phyloP scores from a whole-genome alignment of 1,284 basidiomycete genomes.

The Moesziomyces sp. region DNA sequence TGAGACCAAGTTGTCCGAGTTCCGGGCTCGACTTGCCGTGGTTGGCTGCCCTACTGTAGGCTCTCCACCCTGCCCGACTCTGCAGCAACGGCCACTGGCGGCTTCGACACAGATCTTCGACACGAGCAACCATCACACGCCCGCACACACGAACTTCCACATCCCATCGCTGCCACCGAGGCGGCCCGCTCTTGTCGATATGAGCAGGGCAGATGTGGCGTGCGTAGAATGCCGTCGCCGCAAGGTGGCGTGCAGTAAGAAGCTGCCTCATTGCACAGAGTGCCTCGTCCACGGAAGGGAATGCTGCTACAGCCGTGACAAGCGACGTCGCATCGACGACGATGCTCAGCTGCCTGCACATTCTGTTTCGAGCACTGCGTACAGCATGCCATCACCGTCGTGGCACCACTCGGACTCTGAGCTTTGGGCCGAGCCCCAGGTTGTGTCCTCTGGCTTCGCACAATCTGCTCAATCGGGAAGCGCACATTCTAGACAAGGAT shows the following conservation, averaged over 20 bases:
- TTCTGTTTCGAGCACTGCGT: too few relatives aligned
- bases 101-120: too few relatives aligned
- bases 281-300: constrained; percentile 5
- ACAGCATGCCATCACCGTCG: not conserved
- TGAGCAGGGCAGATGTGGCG: constrained; percentile 5
- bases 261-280: constrained; percentile 15
- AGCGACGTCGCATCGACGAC: constrained; percentile 1
- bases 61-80: too few relatives aligned
- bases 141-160: too few relatives aligned
- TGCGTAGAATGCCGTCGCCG: constrained; percentile 10
- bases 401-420: constrained; percentile 1
- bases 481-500: not conserved
- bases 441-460: too few relatives aligned
- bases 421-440: too few relatives aligned
- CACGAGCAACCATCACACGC: too few relatives aligned
- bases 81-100: too few relatives aligned
- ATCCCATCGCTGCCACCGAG: too few relatives aligned
- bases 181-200: not conserved
- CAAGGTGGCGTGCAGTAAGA: constrained; percentile 13
- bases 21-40: too few relatives aligned
- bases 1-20: too few relatives aligned
- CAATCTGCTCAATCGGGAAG: not conserved
- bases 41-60: too few relatives aligned
- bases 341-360: not conserved
- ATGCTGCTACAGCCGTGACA: constrained; percentile 14